Evolutionary conservation across 2,329 filamentous ascomycete genomes (phyloP).

Genomic region (Clathrospora elynae): DNA sequence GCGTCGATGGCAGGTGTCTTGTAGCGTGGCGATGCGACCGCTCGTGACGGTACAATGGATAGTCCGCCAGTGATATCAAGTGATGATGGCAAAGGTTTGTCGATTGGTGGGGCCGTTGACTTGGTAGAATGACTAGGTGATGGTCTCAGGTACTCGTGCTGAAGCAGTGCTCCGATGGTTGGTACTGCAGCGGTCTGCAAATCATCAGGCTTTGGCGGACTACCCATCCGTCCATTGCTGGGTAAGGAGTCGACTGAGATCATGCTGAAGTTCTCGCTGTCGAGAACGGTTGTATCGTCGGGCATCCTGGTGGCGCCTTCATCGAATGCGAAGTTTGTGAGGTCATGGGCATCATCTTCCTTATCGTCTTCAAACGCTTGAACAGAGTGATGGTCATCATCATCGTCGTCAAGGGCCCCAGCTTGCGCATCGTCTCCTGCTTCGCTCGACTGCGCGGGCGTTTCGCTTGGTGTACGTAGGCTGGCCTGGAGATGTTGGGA

Average conservation of each 20-base stretch:
- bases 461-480: slow-evolving; percentile 10
- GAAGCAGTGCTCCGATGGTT: slow-evolving; percentile 16
- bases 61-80: slow-evolving; percentile 8
- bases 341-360: slow-evolving; percentile 29
- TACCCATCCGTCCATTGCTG: slow-evolving; percentile 36
- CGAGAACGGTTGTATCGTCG: slow-evolving; percentile 54
- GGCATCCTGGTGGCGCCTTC: slow-evolving; percentile 42
- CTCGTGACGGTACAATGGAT: slow-evolving; percentile 19
- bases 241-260: slow-evolving; percentile 56
- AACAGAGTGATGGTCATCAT: slow-evolving; percentile 1
- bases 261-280: slow-evolving; percentile 59
- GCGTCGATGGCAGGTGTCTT: slow-evolving; percentile 37
- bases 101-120: no score
- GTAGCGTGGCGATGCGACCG: slow-evolving; percentile 23
- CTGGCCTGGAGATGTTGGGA: neutral
- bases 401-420: neutral
- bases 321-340: slow-evolving; percentile 35
- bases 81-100: slow-evolving; percentile 14
- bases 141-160: slow-evolving; percentile 21
- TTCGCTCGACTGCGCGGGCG: slow-evolving; percentile 8
- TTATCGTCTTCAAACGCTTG: slow-evolving; percentile 22
- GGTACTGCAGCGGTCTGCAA: slow-evolving; percentile 7
- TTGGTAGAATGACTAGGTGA: no score
- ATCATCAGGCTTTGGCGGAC: slow-evolving; percentile 27
- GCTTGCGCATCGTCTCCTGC: neutral